Conservation (phyloP, 148 eudicot species). For the Oxyria digyna region DNA sequence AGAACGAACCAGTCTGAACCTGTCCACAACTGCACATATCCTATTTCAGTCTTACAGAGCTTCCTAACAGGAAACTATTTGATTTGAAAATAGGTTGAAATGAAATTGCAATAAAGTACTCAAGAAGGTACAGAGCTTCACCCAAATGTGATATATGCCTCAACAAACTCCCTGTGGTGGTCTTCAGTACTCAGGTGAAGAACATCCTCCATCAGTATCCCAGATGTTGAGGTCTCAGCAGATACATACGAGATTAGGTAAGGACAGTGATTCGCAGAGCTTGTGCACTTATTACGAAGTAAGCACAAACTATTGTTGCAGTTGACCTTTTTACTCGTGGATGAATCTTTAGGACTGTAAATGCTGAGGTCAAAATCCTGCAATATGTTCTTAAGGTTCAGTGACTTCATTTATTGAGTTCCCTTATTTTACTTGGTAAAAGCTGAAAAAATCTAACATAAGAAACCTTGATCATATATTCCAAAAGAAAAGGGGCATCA, state of each 20-base stretch:
- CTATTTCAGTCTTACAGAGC: conserved; percentile 4
- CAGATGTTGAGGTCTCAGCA: conserved; percentile 89
- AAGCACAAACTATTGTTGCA: conserved; percentile 57
- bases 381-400: conserved; percentile 8
- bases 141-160: conserved; percentile 79
- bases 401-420: neutral
- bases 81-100: neutral
- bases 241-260: conserved; percentile 79
- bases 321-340: conserved; percentile 69
- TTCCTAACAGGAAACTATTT: neutral
- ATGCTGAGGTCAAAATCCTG: conserved; percentile 89
- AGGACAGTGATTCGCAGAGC: conserved; percentile 46
- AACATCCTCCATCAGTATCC: conserved; percentile 74
- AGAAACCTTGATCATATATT: neutral
- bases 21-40: conserved; percentile 73
- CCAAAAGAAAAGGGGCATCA: neutral
- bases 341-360: conserved; percentile 60
- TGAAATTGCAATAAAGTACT: neutral
- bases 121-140: conserved; percentile 21
- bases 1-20: conserved; percentile 90
- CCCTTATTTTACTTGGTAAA: neutral
- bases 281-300: conserved; percentile 35
- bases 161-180: conserved; percentile 29
- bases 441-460: neutral
- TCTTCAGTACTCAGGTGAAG: conserved; percentile 61